Base-by-base conservation (phyloP, 805 yeast species). In the Spencermartinsiella europaea region DNA sequence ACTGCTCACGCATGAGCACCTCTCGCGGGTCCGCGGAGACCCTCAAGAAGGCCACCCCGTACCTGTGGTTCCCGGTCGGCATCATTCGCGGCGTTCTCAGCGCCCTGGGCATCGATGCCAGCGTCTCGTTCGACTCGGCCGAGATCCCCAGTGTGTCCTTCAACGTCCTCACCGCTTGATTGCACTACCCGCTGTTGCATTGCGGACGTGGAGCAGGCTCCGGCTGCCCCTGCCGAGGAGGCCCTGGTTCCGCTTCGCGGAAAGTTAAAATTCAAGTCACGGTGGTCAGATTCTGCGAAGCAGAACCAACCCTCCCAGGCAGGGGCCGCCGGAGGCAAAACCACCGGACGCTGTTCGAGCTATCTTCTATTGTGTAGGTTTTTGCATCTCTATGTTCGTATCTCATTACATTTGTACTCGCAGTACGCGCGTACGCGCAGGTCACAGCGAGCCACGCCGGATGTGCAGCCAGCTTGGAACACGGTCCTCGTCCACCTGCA, bases 1-100 rank as follows among this genome's bases (percentile, higher is more conserved):
- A 76, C 43, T 74, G 85, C 36, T 56, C 67, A 31, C 69, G 75
- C 40, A 74, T 83, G 73, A 58, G 68, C 50, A 63, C 71, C 1
- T 35, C 48, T 12, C 40, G 41, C 3, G 63, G 68, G 14, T 58
- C 63, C 12, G 55, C 56, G 15, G 59, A 62, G 35, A 60, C 70
- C 2, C 52, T 57, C 21, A 52, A 57, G 31, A 54, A 58, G 27
- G 72, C 73, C 2, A 52, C 54, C 19, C 74, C 74, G 31, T 81
- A 77, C 54, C 60, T 84, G 40, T 81, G 83, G 80, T 79, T 83
- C 47, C 87, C 93, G 0, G 75, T 84, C 56, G 95, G 95, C 0
- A 64, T 86, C 3, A 81, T 86, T 12, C 69, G 87, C 48, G 95
- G 95, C 0, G 79, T 81, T 1, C 66, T 86, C 42, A 73, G 77